A percentile compares a stretch with the other conserved stretches of the same genome.
Conservation (phyloP, 176 grass and related monocot genomes). For the Luzula sylvatica region DNA sequence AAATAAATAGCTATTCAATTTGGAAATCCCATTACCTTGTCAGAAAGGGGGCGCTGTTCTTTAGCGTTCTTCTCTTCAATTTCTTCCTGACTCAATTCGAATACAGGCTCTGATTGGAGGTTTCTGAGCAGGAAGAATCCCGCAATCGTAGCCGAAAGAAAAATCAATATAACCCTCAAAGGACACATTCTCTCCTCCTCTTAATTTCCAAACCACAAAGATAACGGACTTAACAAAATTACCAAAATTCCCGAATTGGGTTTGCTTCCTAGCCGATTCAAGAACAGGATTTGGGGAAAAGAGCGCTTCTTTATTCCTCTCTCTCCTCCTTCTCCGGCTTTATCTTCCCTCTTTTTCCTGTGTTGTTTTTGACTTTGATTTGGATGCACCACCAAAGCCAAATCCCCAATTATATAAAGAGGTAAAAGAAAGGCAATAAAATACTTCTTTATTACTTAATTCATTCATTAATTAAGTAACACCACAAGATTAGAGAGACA, state of each 20-base stretch:
- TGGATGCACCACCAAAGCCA: slow-evolving; percentile 20
- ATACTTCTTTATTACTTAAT: neutral
- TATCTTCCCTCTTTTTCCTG: neutral
- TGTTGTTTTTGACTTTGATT: slow-evolving; percentile 1
- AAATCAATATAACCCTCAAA: slow-evolving; percentile 77
- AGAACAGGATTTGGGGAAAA: neutral
- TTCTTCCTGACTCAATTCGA: slow-evolving; percentile 19
- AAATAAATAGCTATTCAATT: no score
- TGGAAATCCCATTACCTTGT: no score
- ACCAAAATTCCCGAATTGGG: neutral
- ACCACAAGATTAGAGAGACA: neutral
- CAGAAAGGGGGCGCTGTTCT: slow-evolving; percentile 22
- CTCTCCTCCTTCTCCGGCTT: neutral
- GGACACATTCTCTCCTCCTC: slow-evolving; percentile 47
- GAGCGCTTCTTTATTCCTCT: neutral
- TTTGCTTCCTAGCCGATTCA: neutral
- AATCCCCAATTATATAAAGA: slow-evolving; percentile 3
- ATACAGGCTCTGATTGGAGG: slow-evolving; percentile 41
- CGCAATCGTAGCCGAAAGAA: slow-evolving; percentile 88
- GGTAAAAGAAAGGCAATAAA: neutral
- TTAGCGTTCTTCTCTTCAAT: slow-evolving; percentile 16
- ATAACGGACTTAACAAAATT: neutral
- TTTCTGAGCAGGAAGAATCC: slow-evolving; percentile 80
- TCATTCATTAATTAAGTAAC: neutral
- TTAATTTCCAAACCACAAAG: neutral